A percentile compares a stretch with the other conserved stretches of the same genome.
phyloP scores from a whole-genome alignment of 2,329 filamentous ascomycete species.

The Epichloe amarillans region DNA sequence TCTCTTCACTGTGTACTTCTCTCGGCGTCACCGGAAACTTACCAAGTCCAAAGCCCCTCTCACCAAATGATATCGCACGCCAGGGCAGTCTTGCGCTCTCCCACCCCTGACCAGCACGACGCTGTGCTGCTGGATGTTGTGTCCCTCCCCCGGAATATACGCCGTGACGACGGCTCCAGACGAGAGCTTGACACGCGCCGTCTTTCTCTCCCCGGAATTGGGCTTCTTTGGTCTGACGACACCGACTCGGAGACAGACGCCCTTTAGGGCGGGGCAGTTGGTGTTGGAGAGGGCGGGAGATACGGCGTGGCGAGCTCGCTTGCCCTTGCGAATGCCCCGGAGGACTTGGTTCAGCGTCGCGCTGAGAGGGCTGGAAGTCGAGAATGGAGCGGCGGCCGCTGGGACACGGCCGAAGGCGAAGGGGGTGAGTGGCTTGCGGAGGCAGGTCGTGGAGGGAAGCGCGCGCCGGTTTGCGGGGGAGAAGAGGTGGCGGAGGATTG shows the following conservation, averaged over 20 bases:
- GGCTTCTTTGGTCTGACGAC: conserved; percentile 96
- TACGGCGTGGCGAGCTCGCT: conserved; percentile 71
- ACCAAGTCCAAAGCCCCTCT: conserved; percentile 88
- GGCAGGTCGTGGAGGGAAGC: conserved; percentile 6
- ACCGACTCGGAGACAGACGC: conserved; percentile 88
- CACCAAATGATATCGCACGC: conserved; percentile 91
- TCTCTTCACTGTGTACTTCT: no score
- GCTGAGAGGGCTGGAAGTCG: conserved; percentile 39
- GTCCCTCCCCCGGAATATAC: conserved; percentile 90
- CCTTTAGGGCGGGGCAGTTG: conserved; percentile 73
- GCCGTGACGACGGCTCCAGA: conserved; percentile 78
- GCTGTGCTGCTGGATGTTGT: conserved; percentile 98
- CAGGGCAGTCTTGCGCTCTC: conserved; percentile 89
- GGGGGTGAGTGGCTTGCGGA: conserved; percentile 4
- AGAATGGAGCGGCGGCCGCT: conserved; percentile 32
- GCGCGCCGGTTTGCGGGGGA: conserved; percentile 17
- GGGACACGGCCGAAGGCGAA: background rate
- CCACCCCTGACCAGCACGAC: conserved; percentile 94
- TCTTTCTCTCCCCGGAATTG: conserved; percentile 95
- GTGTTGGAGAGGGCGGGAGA: conserved; percentile 68
- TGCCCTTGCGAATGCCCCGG: conserved; percentile 62
- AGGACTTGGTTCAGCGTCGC: conserved; percentile 65
- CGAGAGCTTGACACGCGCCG: conserved; percentile 78
- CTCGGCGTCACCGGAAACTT: conserved; percentile 24
- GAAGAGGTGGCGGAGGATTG: conserved; percentile 23